Evolutionary conservation across 1,139 yeast genomes (phyloP), one percentile per base, ranked within the genome.

Genomic region (Candida sanyaensis): DNA sequence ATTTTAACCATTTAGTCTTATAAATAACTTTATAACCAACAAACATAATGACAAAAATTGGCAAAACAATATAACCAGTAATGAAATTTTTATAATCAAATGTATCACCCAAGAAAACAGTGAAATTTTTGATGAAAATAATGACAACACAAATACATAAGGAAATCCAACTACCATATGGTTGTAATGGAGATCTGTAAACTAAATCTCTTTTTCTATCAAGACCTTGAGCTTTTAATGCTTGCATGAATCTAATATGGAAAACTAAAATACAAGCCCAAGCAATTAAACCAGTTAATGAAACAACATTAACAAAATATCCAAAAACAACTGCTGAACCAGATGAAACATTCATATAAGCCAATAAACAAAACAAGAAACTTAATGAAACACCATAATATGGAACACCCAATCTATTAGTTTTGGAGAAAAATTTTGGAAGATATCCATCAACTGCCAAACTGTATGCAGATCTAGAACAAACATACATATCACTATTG

Each of bases 61-160:
- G 93, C 48, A 87, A 74, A 44, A 88, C 88, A 61, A 87, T 84
- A 70, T 87, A 87, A 43, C 92, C 91, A 37, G 93, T 86, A 59
- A 87, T 84, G 60, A 87, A 86, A 31, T 69, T 68, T 77, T 82
- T 58, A 46, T 62, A 62, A 41, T 57, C 69, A 78, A 83, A 61
- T 75, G 80, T 65, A 46, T 67, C 61, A 43, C 76, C 79, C 58
- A 86, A 69, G 68, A 86, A 86, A 4, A 82, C 91, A 1, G 90
- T 84, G 64, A 86, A 86, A 64, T 86, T 86, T 69, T 88, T 87
- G 62, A 85, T 79, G 46, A 87, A 59, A n/a, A 84, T 76, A 54
- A 88, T 73, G 47, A 86, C 43, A 44, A 69, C 52, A 55, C 86
- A 75, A 37, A 84, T 71, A 24, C 78, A 58, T 50, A 88, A 69